phyloP scores from a whole-genome alignment of 78 protist species.

The Pigoraptor vietnamica region DNA sequence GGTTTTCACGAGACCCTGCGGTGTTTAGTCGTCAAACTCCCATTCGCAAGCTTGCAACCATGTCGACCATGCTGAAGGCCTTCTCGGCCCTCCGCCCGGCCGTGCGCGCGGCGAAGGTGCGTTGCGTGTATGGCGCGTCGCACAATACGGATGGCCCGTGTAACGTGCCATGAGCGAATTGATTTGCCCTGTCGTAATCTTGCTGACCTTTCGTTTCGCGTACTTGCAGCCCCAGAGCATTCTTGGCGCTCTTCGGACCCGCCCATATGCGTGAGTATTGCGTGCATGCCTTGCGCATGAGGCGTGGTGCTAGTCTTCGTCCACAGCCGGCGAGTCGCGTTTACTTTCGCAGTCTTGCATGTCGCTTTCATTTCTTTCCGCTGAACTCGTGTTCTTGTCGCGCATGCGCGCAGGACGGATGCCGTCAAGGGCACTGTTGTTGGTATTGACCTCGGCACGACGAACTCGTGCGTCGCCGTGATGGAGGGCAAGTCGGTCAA shows the following conservation, averaged over 20 bases:
- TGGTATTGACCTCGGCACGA: constrained; percentile 99
- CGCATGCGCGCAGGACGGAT: not conserved
- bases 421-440: constrained; percentile 49
- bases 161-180: not conserved
- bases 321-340: no score
- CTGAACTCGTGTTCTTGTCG: not conserved
- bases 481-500: constrained; percentile 66
- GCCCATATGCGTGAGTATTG: not conserved
- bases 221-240: not conserved
- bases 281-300: not conserved
- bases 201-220: not conserved
- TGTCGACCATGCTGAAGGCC: not conserved
- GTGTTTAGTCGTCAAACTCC: no score
- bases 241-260: not conserved
- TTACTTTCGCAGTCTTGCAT: no score
- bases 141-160: not conserved
- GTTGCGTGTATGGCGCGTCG: not conserved
- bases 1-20: not conserved
- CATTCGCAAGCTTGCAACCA: no score
- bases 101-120: not conserved
- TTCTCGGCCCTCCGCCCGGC: not conserved
- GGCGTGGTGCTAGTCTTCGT: not conserved
- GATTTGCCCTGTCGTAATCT: not conserved
- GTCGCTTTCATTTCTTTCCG: not conserved
- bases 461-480: constrained; percentile 98